phyloP scores from a whole-genome alignment of 148 eudicot species.

The Bassia scoparia region DNA sequence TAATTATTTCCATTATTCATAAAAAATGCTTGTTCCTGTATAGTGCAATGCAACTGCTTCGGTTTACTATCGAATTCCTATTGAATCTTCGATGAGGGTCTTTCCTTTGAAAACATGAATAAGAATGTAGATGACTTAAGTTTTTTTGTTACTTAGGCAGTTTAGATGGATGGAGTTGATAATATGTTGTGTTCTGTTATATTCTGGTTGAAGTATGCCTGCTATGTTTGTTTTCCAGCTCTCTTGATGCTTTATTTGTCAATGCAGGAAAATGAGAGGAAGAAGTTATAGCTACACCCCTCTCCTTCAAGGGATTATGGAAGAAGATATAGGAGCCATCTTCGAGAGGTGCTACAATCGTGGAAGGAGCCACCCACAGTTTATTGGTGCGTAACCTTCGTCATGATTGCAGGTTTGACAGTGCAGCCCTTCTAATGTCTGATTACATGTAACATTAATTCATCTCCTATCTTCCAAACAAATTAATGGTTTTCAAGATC shows the following conservation, averaged over 20 bases:
- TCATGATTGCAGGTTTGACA: slow-evolving; percentile 70
- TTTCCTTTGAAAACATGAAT: too few relatives aligned
- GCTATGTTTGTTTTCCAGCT: neutral
- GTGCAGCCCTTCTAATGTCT: neutral
- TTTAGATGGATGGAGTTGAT: too few relatives aligned
- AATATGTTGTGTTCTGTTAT: neutral
- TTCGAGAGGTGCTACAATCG: slow-evolving; percentile 60
- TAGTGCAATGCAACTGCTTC: too few relatives aligned
- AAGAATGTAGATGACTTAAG: too few relatives aligned
- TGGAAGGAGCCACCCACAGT: slow-evolving; percentile 62
- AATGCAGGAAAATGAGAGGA: slow-evolving; percentile 55
- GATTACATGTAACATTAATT: neutral
- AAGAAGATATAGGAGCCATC: slow-evolving; percentile 69
- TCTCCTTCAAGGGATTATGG: slow-evolving; percentile 68
- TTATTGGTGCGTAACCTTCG: slow-evolving; percentile 82
- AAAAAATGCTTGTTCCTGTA: too few relatives aligned
- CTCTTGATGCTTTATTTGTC: neutral
- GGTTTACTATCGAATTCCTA: too few relatives aligned
- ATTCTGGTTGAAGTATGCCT: neutral
- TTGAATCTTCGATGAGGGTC: too few relatives aligned
- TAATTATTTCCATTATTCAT: too few relatives aligned
- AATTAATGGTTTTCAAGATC: too few relatives aligned
- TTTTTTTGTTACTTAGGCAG: too few relatives aligned
- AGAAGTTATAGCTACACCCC: slow-evolving; percentile 87
- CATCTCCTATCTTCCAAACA: too few relatives aligned